Evolutionary conservation across 345 rosid species (phyloP), one percentile per base, ranked within the genome.

Genomic region (Lagerstroemia speciosa): DNA sequence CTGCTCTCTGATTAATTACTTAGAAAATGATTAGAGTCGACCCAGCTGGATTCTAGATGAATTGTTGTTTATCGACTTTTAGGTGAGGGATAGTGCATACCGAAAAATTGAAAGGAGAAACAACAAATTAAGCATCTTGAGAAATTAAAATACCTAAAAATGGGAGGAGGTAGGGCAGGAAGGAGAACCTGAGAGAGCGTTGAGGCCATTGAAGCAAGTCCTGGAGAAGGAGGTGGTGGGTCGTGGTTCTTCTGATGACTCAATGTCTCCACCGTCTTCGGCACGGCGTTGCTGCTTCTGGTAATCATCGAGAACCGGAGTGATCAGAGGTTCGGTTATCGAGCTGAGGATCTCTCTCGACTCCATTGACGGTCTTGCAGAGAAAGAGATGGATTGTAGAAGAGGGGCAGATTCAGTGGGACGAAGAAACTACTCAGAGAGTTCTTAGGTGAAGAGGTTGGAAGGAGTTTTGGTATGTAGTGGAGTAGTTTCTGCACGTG

Each of bases 111-210:
- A 41, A 41, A 41, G 8, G 46, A 41, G 16, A 16, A 6, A 16
- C 46, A 41, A n/a, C n/a, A n/a, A n/a, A n/a, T 36, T 36, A 9
- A 4, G 38, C 38, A 36, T 9, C 8, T 36, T 36, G 46, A 34
- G 11, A 4, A 14, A 9, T 10, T 11, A 22, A 26, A 6, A 17
- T n/a, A n/a, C n/a, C n/a, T n/a, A n/a, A n/a, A n/a, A n/a, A n/a
- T n/a, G n/a, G n/a, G n/a, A n/a, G n/a, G n/a, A n/a, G n/a, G n/a
- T n/a, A n/a, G n/a, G n/a, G n/a, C n/a, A n/a, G n/a, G n/a, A 17
- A 22, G 36, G 30, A 2, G 61, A 75, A 87, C 96, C 96, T 85
- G 96, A 85, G 69, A 85, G 79, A 62, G 92, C 87, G 77, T 85
- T 85, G 58, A 84, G 75, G 75, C 89, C 87, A 74, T 87, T 81